Conservation (phyloP, 1,139 yeast genomes). For the Yamadazyma oceani region DNA sequence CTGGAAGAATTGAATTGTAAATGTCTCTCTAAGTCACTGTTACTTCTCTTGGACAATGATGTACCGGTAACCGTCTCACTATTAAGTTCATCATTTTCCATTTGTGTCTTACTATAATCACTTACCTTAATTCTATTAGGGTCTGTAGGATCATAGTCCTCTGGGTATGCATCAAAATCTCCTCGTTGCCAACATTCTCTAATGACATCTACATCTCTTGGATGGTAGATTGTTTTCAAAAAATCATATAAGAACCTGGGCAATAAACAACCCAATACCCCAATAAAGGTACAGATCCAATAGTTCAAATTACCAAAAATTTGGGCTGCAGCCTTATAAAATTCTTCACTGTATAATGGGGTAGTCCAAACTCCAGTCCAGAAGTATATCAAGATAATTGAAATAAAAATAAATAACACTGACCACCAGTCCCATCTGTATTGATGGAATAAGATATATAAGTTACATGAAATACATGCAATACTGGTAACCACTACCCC, state of each 20-base stretch:
- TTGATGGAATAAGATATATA: constrained; percentile 78
- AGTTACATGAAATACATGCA: constrained; percentile 76
- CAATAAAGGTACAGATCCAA: constrained; percentile 83
- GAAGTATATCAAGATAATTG: constrained; percentile 66
- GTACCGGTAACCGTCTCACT: constrained; percentile 6
- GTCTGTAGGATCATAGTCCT: constrained; percentile 66
- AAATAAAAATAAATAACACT: constrained; percentile 56
- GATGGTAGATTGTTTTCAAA: constrained; percentile 59
- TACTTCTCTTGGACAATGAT: constrained; percentile 7
- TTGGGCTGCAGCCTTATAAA: constrained; percentile 73
- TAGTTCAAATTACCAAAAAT: constrained; percentile 69
- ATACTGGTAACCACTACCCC: constrained; percentile 81
- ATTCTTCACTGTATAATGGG: constrained; percentile 57
- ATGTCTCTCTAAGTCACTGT: constrained; percentile 10
- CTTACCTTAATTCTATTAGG: constrained; percentile 42
- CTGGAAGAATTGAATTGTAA: constrained; percentile 15
- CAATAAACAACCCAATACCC: constrained; percentile 66
- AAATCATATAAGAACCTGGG: constrained; percentile 76
- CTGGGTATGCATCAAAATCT: constrained; percentile 57
- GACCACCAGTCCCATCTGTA: constrained; percentile 95
- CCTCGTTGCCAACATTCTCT: constrained; percentile 72
- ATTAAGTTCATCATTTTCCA: constrained; percentile 17
- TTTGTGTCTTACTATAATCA: constrained; percentile 23
- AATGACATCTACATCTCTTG: constrained; percentile 81
- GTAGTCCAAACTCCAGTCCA: constrained; percentile 93